Evolutionary conservation across 1,284 basidiomycete genomes (phyloP).

Genomic region (Apiotrichum montevideense): DNA sequence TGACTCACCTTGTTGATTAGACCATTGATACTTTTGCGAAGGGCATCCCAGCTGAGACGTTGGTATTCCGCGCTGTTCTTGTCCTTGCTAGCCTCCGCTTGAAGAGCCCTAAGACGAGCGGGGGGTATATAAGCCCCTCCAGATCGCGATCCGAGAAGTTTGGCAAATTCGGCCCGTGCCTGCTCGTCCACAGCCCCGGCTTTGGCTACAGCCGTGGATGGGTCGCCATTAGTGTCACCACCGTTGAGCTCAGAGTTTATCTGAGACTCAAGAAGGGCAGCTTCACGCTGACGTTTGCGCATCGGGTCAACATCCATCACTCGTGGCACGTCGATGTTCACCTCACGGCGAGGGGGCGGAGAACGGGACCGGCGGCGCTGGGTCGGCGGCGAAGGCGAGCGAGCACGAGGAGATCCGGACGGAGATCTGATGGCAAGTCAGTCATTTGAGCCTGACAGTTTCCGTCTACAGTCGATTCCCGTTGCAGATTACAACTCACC

Average conservation of each 20-base stretch:
- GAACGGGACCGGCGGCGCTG: conserved; percentile 41
- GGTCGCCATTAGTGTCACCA: conserved; percentile 41
- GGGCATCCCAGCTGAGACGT: conserved; percentile 92
- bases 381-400: conserved; percentile 42
- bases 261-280: conserved; percentile 65
- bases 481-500: conserved; percentile 23
- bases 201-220: conserved; percentile 14
- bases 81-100: conserved; percentile 74
- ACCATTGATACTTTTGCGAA: conserved; percentile 97
- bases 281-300: conserved; percentile 67
- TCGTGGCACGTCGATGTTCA: conserved; percentile 52
- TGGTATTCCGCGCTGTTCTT: conserved; percentile 90
- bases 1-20: conserved; percentile 76
- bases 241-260: conserved; percentile 53
- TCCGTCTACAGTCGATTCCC: neutral
- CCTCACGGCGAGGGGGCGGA: conserved; percentile 11
- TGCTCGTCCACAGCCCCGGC: conserved; percentile 54
- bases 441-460: neutral
- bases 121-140: conserved; percentile 98
- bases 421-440: conserved; percentile 27
- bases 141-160: conserved; percentile 64
- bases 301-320: conserved; percentile 70
- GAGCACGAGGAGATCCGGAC: conserved; percentile 37
- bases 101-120: conserved; percentile 81
- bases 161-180: conserved; percentile 67